phyloP scores from a whole-genome alignment of 2,329 filamentous ascomycete genomes.

The Fusarium pininemorale region DNA sequence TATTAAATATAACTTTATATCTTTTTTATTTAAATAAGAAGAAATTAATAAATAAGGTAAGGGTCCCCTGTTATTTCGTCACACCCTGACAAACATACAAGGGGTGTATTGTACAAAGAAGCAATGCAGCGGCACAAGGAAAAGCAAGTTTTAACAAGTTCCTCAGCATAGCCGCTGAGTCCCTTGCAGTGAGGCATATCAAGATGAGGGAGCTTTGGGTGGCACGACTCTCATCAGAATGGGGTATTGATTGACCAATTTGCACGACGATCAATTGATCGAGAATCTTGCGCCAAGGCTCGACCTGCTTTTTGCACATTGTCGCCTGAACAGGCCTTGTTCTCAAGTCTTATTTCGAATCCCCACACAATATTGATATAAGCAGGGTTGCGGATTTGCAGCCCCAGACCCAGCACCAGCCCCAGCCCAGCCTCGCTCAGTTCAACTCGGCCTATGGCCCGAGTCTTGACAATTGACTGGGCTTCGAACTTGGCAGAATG shows the following conservation, averaged over 20 bases:
- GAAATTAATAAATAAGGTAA: no score
- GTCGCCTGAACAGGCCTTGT: background rate
- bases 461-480: background rate
- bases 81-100: no score
- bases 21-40: no score
- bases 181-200: conserved; percentile 15
- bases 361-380: conserved; percentile 6
- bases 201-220: background rate
- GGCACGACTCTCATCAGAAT: background rate
- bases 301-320: background rate
- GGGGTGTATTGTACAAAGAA: no score
- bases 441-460: background rate
- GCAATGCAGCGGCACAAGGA: background rate
- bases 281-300: background rate
- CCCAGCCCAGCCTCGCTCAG: background rate
- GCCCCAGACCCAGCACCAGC: background rate
- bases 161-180: conserved; percentile 1
- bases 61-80: no score
- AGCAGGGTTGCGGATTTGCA: conserved; percentile 10
- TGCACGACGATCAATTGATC: background rate
- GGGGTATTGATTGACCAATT: background rate
- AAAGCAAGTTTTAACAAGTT: conserved; percentile 9
- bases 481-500: background rate
- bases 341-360: background rate
- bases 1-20: no score